These are phyloP conservation scores for Botryotinia narcissicola DNA, from an alignment of 2,329 filamentous ascomycete species.

Conservation along the genomic window DNA sequence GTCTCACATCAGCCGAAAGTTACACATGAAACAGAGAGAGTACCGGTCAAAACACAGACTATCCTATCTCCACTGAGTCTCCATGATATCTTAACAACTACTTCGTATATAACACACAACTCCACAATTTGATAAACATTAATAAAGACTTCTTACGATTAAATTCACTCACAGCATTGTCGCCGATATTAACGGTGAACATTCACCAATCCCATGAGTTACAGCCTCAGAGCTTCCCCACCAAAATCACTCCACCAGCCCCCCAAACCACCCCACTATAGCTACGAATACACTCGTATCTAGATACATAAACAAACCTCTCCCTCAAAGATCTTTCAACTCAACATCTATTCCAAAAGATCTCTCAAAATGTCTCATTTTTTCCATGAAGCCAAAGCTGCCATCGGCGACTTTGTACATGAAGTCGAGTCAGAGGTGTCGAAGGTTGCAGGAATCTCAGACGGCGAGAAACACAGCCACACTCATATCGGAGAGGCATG, in stretches of 20 bases:
- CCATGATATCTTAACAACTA: neutral
- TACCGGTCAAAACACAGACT: neutral
- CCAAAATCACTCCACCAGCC: conserved; percentile 9
- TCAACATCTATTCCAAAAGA: neutral
- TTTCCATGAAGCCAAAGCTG: conserved; percentile 25
- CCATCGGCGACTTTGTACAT: conserved; percentile 26
- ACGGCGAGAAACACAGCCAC: conserved; percentile 44
- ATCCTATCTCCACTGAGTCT: neutral
- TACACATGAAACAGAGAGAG: neutral
- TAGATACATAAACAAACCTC: conserved; percentile 12
- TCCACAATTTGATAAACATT: neutral
- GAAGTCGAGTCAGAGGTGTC: conserved; percentile 27
- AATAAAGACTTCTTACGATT: neutral
- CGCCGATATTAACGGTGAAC: conserved; percentile 9
- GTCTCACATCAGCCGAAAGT: conserved; percentile 4
- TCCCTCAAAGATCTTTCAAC: neutral
- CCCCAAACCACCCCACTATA: conserved; percentile 6
- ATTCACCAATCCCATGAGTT: neutral
- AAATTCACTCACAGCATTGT: neutral
- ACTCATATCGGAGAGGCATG: conserved; percentile 45
- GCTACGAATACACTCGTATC: neutral
- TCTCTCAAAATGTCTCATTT: conserved; percentile 28
- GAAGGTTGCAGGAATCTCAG: conserved; percentile 36
- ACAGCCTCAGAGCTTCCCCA: neutral
- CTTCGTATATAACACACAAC: neutral